Evolutionary conservation across 208 protist genomes (phyloP).

Genomic region (Wallacemonas sp.): DNA sequence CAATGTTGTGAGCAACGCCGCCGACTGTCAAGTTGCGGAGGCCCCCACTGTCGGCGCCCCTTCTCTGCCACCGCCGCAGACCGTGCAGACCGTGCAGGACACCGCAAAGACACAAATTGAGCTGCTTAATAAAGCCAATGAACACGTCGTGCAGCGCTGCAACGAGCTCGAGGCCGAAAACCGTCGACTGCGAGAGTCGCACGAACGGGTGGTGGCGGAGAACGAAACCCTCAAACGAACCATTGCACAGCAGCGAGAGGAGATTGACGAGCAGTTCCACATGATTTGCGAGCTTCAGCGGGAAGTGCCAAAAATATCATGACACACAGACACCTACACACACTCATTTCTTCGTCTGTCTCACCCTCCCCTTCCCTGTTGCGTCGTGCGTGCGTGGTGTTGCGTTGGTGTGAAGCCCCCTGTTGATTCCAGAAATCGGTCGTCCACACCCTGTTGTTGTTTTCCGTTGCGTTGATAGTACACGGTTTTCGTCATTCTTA

Average conservation of each 20-base stretch:
- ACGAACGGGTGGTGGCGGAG: slow-evolving; percentile 29
- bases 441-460: too few relatives aligned
- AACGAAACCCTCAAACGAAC: slow-evolving; percentile 38
- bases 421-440: too few relatives aligned
- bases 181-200: slow-evolving; percentile 29
- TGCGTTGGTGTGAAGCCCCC: too few relatives aligned
- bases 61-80: too few relatives aligned
- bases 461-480: too few relatives aligned
- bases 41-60: neutral
- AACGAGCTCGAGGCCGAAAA: slow-evolving; percentile 55
- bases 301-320: slow-evolving; percentile 12
- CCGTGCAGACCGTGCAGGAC: slow-evolving; percentile 32
- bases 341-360: too few relatives aligned
- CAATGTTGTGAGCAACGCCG: too few relatives aligned
- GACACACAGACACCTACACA: too few relatives aligned
- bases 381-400: too few relatives aligned
- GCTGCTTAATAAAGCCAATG: slow-evolving; percentile 54
- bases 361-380: too few relatives aligned
- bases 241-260: slow-evolving; percentile 28
- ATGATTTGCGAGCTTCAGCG: slow-evolving; percentile 50
- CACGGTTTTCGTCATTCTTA: too few relatives aligned
- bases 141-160: slow-evolving; percentile 44
- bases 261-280: slow-evolving; percentile 48
- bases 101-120: slow-evolving; percentile 63
- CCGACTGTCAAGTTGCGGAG: too few relatives aligned